A percentile compares a stretch with the other conserved stretches of the same genome.
Conservation (phyloP, 371 early-diverging fungal species). For the Circinella umbellata region DNA sequence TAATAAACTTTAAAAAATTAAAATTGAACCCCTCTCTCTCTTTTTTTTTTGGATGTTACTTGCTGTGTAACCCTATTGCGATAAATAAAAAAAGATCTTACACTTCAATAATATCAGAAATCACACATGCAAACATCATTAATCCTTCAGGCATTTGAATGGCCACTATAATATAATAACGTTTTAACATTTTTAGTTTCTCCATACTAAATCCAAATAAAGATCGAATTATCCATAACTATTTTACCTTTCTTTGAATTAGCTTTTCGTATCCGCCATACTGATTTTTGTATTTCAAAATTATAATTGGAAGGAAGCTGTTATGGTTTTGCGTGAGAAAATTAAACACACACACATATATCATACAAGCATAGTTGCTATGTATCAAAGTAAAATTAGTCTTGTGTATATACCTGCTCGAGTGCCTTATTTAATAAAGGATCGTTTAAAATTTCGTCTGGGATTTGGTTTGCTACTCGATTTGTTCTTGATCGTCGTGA, state of each 20-base stretch:
- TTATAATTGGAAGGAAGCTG: constrained; percentile 97
- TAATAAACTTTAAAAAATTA: neutral
- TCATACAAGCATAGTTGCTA: neutral
- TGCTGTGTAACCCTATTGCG: neutral
- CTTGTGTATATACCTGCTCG: constrained; percentile 52
- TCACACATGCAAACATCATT: constrained; percentile 92
- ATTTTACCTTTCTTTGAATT: constrained; percentile 76
- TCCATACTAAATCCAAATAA: too few relatives aligned
- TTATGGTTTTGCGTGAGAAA: neutral
- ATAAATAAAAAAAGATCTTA: constrained; percentile 28
- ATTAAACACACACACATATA: neutral
- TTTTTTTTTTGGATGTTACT: neutral
- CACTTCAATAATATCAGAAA: constrained; percentile 91
- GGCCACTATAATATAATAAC: constrained; percentile 69
- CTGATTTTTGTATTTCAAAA: constrained; percentile 98
- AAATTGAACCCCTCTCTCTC: neutral
- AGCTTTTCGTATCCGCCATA: constrained; percentile 89
- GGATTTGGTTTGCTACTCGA: constrained; percentile 79
- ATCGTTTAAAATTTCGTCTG: constrained; percentile 85
- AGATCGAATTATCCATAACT: neutral
- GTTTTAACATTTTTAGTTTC: neutral
- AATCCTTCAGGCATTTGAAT: constrained; percentile 99
- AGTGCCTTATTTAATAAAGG: constrained; percentile 81
- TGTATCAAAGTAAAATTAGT: neutral
- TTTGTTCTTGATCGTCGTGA: constrained; percentile 29